Conservation (phyloP, 495 filamentous ascomycete genomes). For the Xylaria grammica region DNA sequence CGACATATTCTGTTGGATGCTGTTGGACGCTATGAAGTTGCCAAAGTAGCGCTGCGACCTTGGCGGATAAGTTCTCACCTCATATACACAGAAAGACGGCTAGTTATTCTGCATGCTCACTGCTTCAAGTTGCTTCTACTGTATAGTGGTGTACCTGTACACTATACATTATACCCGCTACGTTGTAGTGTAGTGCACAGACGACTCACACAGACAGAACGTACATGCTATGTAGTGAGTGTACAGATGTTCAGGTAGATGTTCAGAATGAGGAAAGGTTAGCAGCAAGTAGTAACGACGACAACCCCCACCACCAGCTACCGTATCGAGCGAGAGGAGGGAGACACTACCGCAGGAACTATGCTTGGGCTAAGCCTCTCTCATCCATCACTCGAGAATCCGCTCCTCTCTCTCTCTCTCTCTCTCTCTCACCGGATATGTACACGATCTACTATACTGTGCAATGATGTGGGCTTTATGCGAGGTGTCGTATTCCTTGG, state of each 20-base stretch:
- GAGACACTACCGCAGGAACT: neutral
- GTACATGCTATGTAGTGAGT: too few species aligned
- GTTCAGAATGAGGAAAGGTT: neutral
- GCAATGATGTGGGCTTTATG: constrained; percentile 35
- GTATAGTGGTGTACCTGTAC: neutral
- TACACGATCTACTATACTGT: constrained; percentile 7
- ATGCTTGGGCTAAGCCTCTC: constrained; percentile 19
- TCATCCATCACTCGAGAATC: constrained; percentile 9
- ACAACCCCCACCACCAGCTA: neutral
- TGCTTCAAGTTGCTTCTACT: neutral
- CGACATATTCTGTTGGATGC: too few species aligned
- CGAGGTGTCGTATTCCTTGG: constrained; percentile 36
- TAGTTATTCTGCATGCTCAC: constrained; percentile 2
- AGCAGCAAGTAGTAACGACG: neutral
- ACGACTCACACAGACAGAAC: too few species aligned
- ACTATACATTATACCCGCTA: too few species aligned
- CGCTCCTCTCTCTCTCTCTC: constrained; percentile 19
- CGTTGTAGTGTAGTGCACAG: too few species aligned
- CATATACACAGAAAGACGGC: too few species aligned
- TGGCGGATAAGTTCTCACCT: constrained; percentile 14
- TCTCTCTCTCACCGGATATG: neutral
- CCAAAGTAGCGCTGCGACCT: constrained; percentile 22
- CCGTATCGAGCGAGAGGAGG: neutral
- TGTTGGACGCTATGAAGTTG: constrained; percentile 19
- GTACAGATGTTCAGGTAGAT: neutral